These are phyloP conservation scores for Volvox carteri DNA, from an alignment of 163 green algal species.

Conservation along the genomic window DNA sequence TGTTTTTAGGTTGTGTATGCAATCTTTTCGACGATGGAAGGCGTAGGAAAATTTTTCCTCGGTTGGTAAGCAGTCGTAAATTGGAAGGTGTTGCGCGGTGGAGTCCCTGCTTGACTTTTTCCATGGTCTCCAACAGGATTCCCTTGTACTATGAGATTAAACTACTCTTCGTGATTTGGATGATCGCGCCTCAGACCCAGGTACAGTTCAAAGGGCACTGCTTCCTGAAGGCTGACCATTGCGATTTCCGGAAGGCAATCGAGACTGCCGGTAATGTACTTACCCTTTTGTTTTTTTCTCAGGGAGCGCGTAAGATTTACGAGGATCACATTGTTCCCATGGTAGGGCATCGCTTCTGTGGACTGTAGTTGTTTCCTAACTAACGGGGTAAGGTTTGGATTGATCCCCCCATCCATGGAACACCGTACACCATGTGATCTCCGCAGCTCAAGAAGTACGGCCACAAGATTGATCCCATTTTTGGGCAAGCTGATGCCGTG, in stretches of 20 bases:
- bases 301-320: conserved; percentile 50
- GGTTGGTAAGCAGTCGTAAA: too few relatives aligned
- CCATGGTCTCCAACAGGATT: conserved; percentile 34
- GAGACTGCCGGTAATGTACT: too few relatives aligned
- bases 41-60: neutral
- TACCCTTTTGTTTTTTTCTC: neutral
- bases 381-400: too few relatives aligned
- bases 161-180: conserved; percentile 45
- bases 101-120: neutral
- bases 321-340: conserved; percentile 24
- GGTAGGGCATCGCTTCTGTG: conserved; percentile 4
- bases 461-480: conserved; percentile 43
- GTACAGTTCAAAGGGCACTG: neutral
- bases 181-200: conserved; percentile 56
- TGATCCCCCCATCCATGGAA: too few relatives aligned
- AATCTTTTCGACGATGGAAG: conserved; percentile 14
- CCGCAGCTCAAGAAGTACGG: conserved; percentile 47
- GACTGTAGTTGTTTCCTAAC: too few relatives aligned
- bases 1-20: conserved; percentile 39
- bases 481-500: neutral
- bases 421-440: too few relatives aligned
- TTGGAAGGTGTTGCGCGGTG: neutral
- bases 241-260: too few relatives aligned
- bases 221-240: too few relatives aligned
- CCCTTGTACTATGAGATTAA: conserved; percentile 58